Evolutionary conservation across 2,329 filamentous ascomycete species (phyloP).

Genomic region (Alternaria novae-zelandiae): DNA sequence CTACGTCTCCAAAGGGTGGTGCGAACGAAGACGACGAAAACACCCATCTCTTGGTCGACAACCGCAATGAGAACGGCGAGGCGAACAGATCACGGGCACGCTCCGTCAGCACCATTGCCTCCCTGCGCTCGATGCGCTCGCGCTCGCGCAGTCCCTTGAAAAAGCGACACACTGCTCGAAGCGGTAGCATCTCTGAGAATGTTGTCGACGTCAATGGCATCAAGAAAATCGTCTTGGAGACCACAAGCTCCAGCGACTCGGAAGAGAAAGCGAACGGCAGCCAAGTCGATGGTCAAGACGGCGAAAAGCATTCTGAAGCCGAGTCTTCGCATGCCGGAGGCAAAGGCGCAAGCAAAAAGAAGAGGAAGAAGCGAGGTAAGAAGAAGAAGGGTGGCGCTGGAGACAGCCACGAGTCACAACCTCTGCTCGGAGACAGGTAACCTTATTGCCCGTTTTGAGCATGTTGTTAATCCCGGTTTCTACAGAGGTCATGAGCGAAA

Average conservation of each 20-base stretch:
- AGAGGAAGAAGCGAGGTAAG: conserved; percentile 47
- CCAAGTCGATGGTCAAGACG: conserved; percentile 31
- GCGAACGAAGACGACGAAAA: conserved; percentile 19
- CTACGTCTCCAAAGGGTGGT: conserved; percentile 33
- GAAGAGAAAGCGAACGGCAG: conserved; percentile 30
- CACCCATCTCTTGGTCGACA: conserved; percentile 25
- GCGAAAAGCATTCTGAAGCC: conserved; percentile 27
- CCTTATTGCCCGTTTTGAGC: neutral
- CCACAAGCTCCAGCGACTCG: conserved; percentile 62
- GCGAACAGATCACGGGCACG: conserved; percentile 12
- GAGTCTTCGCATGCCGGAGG: conserved; percentile 28
- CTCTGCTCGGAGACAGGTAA: conserved; percentile 33
- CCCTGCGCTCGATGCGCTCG: conserved; percentile 35
- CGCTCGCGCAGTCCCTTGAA: conserved; percentile 33
- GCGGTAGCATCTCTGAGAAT: conserved; percentile 80
- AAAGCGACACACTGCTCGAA: conserved; percentile 63
- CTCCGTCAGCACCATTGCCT: conserved; percentile 45
- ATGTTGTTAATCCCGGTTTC: conserved; percentile 1
- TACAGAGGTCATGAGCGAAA: conserved; percentile 6
- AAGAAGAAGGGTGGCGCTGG: conserved; percentile 43
- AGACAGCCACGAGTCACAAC: conserved; percentile 39
- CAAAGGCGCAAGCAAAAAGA: conserved; percentile 39
- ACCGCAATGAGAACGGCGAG: conserved; percentile 12
- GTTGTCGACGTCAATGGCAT: conserved; percentile 76
- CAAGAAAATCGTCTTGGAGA: conserved; percentile 77